Conservation (phyloP, 768 basidiomycete genomes). For the Filobasidium wieringae region DNA sequence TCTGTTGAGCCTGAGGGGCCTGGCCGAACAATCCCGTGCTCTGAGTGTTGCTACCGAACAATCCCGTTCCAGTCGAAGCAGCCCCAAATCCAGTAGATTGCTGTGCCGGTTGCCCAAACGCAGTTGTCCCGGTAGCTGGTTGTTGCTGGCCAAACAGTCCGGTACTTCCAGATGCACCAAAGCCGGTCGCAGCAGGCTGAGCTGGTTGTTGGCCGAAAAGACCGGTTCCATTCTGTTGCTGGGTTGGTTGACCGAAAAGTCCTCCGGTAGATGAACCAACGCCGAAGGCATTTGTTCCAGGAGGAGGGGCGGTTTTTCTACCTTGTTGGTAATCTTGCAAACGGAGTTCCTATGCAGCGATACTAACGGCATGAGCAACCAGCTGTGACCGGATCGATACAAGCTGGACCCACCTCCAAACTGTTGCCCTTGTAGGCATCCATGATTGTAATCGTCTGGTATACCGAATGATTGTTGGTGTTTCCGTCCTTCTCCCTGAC, state of each 20-base stretch:
- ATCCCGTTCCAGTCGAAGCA: slow-evolving; percentile 15
- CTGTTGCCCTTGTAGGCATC: slow-evolving; percentile 66
- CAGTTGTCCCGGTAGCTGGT: slow-evolving; percentile 23
- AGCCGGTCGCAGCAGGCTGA: slow-evolving; percentile 32
- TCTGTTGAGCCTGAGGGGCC: slow-evolving; percentile 8
- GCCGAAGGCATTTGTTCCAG: slow-evolving; percentile 21
- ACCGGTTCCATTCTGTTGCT: slow-evolving; percentile 25
- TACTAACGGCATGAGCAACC: slow-evolving; percentile 15
- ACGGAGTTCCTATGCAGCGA: slow-evolving; percentile 64
- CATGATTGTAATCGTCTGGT: slow-evolving; percentile 71
- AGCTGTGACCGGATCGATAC: slow-evolving; percentile 21
- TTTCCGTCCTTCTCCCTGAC: slow-evolving; percentile 54
- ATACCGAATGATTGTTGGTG: slow-evolving; percentile 49
- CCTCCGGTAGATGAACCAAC: slow-evolving; percentile 23
- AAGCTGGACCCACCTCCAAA: slow-evolving; percentile 50
- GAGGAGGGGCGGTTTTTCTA: slow-evolving; percentile 48
- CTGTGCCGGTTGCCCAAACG: slow-evolving; percentile 18
- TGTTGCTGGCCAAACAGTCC: slow-evolving; percentile 30
- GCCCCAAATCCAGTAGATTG: slow-evolving; percentile 17
- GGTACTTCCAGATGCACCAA: slow-evolving; percentile 21
- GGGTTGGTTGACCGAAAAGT: slow-evolving; percentile 31
- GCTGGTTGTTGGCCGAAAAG: slow-evolving; percentile 17
- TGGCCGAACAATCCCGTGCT: slow-evolving; percentile 5
- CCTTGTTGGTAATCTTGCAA: slow-evolving; percentile 63
- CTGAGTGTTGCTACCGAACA: slow-evolving; percentile 42